Evolutionary conservation across 108 stramenopile genomes (phyloP).

Genomic region (Fragilariopsis cylindrus): DNA sequence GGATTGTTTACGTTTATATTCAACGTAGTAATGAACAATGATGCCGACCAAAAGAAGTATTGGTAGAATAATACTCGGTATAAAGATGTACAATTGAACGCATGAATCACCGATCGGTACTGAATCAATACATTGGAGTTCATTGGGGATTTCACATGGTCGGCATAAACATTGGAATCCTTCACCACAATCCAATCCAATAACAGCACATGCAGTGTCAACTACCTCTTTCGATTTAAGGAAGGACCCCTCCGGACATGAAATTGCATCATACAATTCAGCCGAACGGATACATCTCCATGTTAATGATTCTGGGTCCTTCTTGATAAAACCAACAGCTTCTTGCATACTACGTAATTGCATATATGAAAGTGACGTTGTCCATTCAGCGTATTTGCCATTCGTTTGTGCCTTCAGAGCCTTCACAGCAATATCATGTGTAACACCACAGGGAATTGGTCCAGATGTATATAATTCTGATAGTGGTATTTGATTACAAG

Average conservation of each 20-base stretch:
- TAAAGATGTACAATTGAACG: constrained; percentile 4
- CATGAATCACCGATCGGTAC: background rate
- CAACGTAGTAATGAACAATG: constrained; percentile 26
- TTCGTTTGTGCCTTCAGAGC: constrained; percentile 5
- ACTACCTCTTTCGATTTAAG: constrained; percentile 12
- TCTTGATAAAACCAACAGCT: constrained; percentile 35
- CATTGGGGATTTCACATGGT: constrained; percentile 22
- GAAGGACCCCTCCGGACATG: constrained; percentile 36
- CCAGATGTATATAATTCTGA: constrained; percentile 6
- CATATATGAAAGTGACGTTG: constrained; percentile 39
- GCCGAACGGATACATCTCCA: constrained; percentile 32
- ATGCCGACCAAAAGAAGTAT: constrained; percentile 23
- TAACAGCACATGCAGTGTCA: constrained; percentile 19
- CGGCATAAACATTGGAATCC: constrained; percentile 33
- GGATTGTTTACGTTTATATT: constrained; percentile 25
- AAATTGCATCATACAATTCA: constrained; percentile 38
- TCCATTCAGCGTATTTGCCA: constrained; percentile 42
- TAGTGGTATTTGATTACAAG: background rate
- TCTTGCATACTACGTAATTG: constrained; percentile 48
- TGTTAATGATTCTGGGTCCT: constrained; percentile 10
- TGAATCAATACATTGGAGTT: background rate
- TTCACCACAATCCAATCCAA: constrained; percentile 30
- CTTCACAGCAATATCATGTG: constrained; percentile 2
- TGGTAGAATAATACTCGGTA: constrained; percentile 19
- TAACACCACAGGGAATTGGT: constrained; percentile 10